phyloP scores from a whole-genome alignment of 2,329 filamentous ascomycete species.

The Fusarium nurragi region DNA sequence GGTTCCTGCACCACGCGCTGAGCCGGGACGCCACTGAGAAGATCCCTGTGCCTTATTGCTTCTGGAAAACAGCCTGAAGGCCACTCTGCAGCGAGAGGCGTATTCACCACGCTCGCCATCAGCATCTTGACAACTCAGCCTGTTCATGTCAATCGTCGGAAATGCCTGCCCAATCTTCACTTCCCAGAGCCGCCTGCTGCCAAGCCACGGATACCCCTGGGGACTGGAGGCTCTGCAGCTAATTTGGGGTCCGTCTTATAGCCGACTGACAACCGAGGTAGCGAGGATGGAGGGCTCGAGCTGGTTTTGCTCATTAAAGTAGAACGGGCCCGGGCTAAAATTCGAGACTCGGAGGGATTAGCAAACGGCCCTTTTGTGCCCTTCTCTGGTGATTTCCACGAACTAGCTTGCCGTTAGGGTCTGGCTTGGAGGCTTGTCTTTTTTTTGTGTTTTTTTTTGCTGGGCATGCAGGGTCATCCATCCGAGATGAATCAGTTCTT shows the following conservation, averaged over 20 bases:
- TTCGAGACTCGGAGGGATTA: neutral
- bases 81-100: neutral
- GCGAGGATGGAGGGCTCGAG: conserved; percentile 29
- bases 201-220: conserved; percentile 16
- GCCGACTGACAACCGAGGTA: conserved; percentile 38
- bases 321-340: neutral
- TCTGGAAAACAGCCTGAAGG: conserved; percentile 16
- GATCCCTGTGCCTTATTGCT: conserved; percentile 8
- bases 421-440: too few relatives aligned
- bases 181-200: conserved; percentile 24
- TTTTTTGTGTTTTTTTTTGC: too few relatives aligned
- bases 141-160: neutral
- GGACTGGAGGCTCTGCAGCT: neutral
- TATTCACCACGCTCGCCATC: too few relatives aligned
- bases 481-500: neutral
- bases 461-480: too few relatives aligned
- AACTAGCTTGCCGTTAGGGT: neutral
- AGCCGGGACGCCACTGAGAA: conserved; percentile 1
- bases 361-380: conserved; percentile 14
- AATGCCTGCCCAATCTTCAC: neutral
- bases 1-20: conserved; percentile 15
- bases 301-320: conserved; percentile 29
- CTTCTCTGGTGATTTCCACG: conserved; percentile 5
- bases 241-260: conserved; percentile 24
- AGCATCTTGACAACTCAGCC: neutral